Evolutionary conservation across 148 eudicot species (phyloP), one percentile per base, ranked within the genome.

Genomic region (Suaeda aralocaspica): DNA sequence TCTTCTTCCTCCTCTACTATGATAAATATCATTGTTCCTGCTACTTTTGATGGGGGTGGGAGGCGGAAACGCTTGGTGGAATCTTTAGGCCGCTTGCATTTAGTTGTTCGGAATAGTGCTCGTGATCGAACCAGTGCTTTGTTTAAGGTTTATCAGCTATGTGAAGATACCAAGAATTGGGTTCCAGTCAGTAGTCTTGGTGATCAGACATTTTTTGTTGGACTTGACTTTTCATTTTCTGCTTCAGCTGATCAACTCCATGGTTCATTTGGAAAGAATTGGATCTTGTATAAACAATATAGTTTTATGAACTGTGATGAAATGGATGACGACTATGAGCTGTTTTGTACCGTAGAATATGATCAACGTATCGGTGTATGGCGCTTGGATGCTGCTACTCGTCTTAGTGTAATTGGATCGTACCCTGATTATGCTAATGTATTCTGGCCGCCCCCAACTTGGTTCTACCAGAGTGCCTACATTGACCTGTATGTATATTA

Each of bases 401-500:
- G 14, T 56, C 11, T 57, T 33, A 25, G 21, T 45, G 15, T 44
- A 4, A 46, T 57, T 21, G 70, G 30, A 15, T 55, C 63, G 4
- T 30, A 42, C 31, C 45, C 64, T 53, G 53, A 21, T 3, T 44
- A 42, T 44, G 41, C 33, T 2, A 28, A 56, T 22, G 1, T 31
- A 21, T 45, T 65, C 0, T 65, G 76, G 76, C 76, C 70, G 12
- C 76, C 56, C 14, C 70, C 76, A 13, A 1, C 45, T 19, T 72
- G 76, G 69, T n/a, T n/a, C n/a, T n/a, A n/a, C n/a, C n/a, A n/a
- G n/a, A n/a, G n/a, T n/a, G n/a, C n/a, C n/a, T n/a, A n/a, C n/a
- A n/a, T n/a, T n/a, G n/a, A n/a, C n/a, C n/a, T n/a, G n/a, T n/a
- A n/a, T n/a, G n/a, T n/a, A n/a, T n/a, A n/a, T n/a, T n/a, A n/a